A percentile compares a stretch with the other conserved stretches of the same genome.
Conservation (phyloP, 768 basidiomycete genomes). For the Boletus rex-veris region DNA sequence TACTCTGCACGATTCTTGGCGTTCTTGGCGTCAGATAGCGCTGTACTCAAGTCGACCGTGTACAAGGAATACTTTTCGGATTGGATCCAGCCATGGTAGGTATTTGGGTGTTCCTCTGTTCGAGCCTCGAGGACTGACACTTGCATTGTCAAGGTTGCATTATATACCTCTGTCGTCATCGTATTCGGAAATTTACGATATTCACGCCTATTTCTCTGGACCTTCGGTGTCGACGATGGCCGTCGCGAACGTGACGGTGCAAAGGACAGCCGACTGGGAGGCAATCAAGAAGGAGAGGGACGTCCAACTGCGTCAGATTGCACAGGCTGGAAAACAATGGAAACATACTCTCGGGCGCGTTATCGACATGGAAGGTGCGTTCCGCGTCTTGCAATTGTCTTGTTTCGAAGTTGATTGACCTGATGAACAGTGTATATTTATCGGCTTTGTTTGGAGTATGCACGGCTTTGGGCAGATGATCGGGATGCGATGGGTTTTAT, state of each 20-base stretch:
- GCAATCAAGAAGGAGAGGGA: slow-evolving; percentile 56
- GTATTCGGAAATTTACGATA: slow-evolving; percentile 91
- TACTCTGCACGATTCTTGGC: slow-evolving; percentile 90
- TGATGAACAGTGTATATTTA: slow-evolving; percentile 72
- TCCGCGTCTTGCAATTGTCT: not conserved
- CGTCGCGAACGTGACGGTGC: slow-evolving; percentile 49
- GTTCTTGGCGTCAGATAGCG: slow-evolving; percentile 82
- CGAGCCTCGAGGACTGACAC: not conserved
- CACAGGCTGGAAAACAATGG: slow-evolving; percentile 89
- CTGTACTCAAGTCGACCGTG: slow-evolving; percentile 85
- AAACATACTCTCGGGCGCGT: slow-evolving; percentile 77
- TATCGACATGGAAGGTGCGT: slow-evolving; percentile 89
- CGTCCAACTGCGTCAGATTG: slow-evolving; percentile 72
- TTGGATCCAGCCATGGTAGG: slow-evolving; percentile 89
- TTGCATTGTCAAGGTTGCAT: slow-evolving; percentile 66
- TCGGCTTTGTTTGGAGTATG: slow-evolving; percentile 86
- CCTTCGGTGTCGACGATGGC: slow-evolving; percentile 58
- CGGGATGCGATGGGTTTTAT: slow-evolving; percentile 61
- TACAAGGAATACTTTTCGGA: slow-evolving; percentile 89
- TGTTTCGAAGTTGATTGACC: not conserved
- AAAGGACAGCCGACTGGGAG: slow-evolving; percentile 30
- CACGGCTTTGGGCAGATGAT: slow-evolving; percentile 79
- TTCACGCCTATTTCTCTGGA: slow-evolving; percentile 91
- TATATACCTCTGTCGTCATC: slow-evolving; percentile 87
- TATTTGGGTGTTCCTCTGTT: slow-evolving; percentile 1